Percentiles rank a stretch among this genome's conserved stretches.
Conservation (phyloP, 352 stramenopile genomes). For the Bremia lactucae region DNA sequence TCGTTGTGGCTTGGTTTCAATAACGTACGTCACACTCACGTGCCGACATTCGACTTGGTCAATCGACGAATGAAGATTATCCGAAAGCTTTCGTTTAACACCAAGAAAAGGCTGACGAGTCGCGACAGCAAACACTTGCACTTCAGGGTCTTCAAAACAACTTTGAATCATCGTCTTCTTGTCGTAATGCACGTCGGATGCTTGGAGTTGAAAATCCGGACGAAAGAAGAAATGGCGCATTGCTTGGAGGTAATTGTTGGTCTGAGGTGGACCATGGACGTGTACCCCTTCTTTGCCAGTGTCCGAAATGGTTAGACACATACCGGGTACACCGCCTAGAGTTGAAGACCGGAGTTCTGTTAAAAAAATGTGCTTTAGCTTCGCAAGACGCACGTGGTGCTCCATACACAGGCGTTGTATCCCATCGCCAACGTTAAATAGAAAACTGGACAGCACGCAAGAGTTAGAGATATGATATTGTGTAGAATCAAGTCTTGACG, state of each 20-base stretch:
- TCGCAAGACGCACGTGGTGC: slow-evolving; percentile 81
- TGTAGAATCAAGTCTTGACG: neutral
- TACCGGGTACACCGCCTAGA: slow-evolving; percentile 76
- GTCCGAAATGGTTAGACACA: slow-evolving; percentile 85
- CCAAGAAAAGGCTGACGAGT: slow-evolving; percentile 22
- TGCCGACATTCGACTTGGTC: slow-evolving; percentile 12
- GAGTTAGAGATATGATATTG: slow-evolving; percentile 4
- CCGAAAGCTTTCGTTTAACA: slow-evolving; percentile 54
- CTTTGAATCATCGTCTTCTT: neutral
- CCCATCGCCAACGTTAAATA: slow-evolving; percentile 87
- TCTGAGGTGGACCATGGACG: slow-evolving; percentile 61
- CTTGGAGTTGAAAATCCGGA: slow-evolving; percentile 44
- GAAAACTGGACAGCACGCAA: slow-evolving; percentile 32
- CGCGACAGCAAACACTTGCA: slow-evolving; percentile 37
- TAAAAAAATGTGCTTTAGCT: slow-evolving; percentile 77
- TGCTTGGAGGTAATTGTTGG: slow-evolving; percentile 52
- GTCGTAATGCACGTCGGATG: slow-evolving; percentile 20
- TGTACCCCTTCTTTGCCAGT: slow-evolving; percentile 64
- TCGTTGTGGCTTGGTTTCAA: slow-evolving; percentile 56
- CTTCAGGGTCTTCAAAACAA: slow-evolving; percentile 49
- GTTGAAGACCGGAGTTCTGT: slow-evolving; percentile 71
- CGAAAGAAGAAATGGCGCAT: slow-evolving; percentile 81
- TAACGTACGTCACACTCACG: slow-evolving; percentile 56
- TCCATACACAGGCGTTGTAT: slow-evolving; percentile 87
- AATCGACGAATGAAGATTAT: slow-evolving; percentile 14